These are phyloP conservation scores for Odontarrhena argentea DNA, from an alignment of 345 rosid genomes.

Conservation along the genomic window DNA sequence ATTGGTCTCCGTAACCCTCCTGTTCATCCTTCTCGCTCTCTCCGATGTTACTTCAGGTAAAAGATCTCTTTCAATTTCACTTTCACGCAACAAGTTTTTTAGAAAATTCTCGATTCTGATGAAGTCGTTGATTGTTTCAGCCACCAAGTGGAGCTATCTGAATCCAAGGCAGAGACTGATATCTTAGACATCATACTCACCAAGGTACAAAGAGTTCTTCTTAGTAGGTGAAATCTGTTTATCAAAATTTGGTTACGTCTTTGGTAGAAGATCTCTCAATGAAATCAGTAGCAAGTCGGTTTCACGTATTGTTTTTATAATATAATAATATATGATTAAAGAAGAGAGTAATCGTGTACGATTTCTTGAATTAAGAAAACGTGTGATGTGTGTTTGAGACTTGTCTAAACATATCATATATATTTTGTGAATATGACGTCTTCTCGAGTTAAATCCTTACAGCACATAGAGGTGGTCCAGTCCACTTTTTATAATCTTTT, in stretches of 20 bases:
- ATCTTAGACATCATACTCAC: constrained; percentile 77
- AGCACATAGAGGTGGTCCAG: constrained; percentile 34
- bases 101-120: background rate
- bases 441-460: constrained; percentile 33
- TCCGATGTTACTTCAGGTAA: constrained; percentile 67
- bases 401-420: background rate
- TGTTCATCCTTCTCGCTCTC: constrained; percentile 50
- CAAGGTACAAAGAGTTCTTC: constrained; percentile 51
- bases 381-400: constrained; percentile 26
- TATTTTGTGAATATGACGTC: constrained; percentile 21
- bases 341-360: constrained; percentile 35
- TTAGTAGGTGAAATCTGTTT: constrained; percentile 35
- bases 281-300: constrained; percentile 24
- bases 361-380: constrained; percentile 20
- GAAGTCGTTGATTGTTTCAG: constrained; percentile 39
- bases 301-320: background rate
- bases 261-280: constrained; percentile 20
- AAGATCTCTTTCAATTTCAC: background rate
- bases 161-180: constrained; percentile 73
- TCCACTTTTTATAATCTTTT: background rate
- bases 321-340: background rate
- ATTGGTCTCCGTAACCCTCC: constrained; percentile 41
- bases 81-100: background rate
- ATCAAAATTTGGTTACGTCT: constrained; percentile 30
- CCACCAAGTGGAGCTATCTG: constrained; percentile 56